Conservation (phyloP, 768 basidiomycete species). For the Psilocybe sp. region DNA sequence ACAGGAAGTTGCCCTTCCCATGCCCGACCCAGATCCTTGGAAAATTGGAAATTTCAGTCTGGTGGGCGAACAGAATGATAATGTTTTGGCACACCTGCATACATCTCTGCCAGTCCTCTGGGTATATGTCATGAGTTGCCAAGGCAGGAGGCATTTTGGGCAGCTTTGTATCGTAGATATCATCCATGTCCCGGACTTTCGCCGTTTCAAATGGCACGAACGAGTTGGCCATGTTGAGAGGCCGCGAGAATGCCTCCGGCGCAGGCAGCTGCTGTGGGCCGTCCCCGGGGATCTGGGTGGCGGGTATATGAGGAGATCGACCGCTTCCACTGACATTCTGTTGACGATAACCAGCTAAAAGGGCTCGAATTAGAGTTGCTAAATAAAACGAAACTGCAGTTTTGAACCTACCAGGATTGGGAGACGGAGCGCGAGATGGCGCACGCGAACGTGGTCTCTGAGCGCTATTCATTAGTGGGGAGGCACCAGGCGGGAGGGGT, state of each 20-base stretch:
- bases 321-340: constrained; percentile 16
- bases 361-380: constrained; percentile 14
- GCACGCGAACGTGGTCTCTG: constrained; percentile 13
- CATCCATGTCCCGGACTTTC: constrained; percentile 78
- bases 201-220: constrained; percentile 69
- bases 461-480: constrained; percentile 24
- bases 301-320: constrained; percentile 32
- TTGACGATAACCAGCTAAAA: constrained; percentile 16
- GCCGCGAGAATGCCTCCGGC: constrained; percentile 74
- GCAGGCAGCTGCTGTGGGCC: constrained; percentile 45
- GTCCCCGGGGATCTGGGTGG: constrained; percentile 25
- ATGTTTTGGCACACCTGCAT: constrained; percentile 54
- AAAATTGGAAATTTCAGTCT: background rate
- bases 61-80: too few species aligned
- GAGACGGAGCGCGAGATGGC: constrained; percentile 47
- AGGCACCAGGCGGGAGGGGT: constrained; percentile 25
- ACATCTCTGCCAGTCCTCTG: constrained; percentile 78
- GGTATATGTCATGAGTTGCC: constrained; percentile 71
- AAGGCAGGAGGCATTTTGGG: constrained; percentile 75
- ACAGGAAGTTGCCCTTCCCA: constrained; percentile 79
- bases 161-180: constrained; percentile 53
- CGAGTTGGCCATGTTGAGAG: constrained; percentile 61
- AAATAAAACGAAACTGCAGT: constrained; percentile 12
- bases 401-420: constrained; percentile 41
- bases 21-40: constrained; percentile 67